phyloP scores from a whole-genome alignment of 257 asterid genomes.

The Linderniella brevidens region DNA sequence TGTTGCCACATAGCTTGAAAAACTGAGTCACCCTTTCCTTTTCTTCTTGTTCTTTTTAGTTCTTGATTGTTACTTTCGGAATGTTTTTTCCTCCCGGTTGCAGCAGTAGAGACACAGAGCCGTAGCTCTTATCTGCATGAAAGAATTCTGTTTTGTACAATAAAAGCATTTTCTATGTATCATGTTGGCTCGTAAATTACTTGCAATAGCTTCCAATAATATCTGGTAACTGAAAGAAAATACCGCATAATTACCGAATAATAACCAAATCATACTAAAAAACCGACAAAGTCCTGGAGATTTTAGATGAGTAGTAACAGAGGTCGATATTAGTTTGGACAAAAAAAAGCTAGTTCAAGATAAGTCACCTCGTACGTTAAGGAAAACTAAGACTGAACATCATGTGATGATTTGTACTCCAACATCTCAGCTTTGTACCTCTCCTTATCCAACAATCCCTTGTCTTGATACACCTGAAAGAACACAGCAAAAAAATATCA shows the following conservation, averaged over 20 bases:
- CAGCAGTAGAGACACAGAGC: not conserved
- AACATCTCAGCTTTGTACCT: slow-evolving; percentile 70
- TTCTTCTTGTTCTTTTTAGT: not conserved
- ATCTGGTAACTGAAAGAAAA: too few species aligned
- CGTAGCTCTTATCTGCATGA: too few species aligned
- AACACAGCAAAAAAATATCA: not conserved
- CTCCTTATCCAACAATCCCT: slow-evolving; percentile 69
- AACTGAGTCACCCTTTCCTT: not conserved
- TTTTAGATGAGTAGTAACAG: not conserved
- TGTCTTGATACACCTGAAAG: slow-evolving; percentile 84
- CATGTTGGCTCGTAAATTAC: not conserved
- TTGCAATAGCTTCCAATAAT: too few species aligned
- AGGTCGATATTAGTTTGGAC: not conserved
- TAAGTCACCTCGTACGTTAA: slow-evolving; percentile 2
- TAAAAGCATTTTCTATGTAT: not conserved
- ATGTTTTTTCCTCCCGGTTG: slow-evolving; percentile 4
- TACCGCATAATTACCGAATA: too few species aligned
- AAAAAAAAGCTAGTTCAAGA: not conserved
- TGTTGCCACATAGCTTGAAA: slow-evolving; percentile 38
- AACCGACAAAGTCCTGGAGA: too few species aligned
- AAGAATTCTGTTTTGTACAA: not conserved
- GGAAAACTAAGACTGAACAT: slow-evolving; percentile 13
- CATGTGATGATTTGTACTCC: slow-evolving; percentile 53
- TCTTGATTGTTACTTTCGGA: slow-evolving; percentile 5
- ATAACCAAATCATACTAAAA: too few species aligned